phyloP scores from a whole-genome alignment of 2,329 filamentous ascomycete genomes.

The Aspergillus persii region DNA sequence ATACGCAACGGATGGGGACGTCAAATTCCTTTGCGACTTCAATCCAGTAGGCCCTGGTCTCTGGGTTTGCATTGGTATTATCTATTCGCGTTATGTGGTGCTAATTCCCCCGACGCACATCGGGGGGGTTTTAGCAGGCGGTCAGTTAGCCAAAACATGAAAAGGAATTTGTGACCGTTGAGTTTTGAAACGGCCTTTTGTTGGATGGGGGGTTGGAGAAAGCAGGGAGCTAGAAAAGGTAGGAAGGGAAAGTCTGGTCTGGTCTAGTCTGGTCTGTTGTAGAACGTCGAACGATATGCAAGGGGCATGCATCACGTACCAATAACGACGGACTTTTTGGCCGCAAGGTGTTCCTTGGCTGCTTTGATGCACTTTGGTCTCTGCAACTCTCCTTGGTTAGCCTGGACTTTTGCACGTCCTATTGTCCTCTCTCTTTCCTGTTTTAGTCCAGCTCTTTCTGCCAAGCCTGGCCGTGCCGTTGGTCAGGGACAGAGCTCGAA shows the following conservation, averaged over 20 bases:
- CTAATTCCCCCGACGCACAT: background rate
- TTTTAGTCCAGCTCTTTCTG: background rate
- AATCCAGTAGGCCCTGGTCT: slow-evolving; percentile 76
- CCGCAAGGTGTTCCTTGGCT: slow-evolving; percentile 63
- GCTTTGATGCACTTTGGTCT: slow-evolving; percentile 67
- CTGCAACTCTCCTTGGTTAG: slow-evolving; percentile 32
- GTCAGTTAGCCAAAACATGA: background rate
- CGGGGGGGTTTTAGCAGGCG: background rate
- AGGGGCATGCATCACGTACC: slow-evolving; percentile 54
- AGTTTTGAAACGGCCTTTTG: background rate
- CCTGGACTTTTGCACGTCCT: background rate
- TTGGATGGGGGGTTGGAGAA: background rate
- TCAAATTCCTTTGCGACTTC: slow-evolving; percentile 67
- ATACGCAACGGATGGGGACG: slow-evolving; percentile 78
- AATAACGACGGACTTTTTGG: slow-evolving; percentile 69
- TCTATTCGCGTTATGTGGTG: slow-evolving; percentile 53
- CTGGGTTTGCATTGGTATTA: slow-evolving; percentile 87
- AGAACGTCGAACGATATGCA: slow-evolving; percentile 18
- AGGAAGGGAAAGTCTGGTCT: background rate
- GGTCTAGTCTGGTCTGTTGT: slow-evolving; percentile 2
- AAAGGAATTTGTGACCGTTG: background rate
- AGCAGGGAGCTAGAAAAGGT: background rate
- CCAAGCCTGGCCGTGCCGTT: background rate
- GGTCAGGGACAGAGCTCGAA: background rate
- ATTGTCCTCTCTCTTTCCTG: background rate